Base-by-base conservation (phyloP, 306 rosid species). In the Lupinus albus region DNA sequence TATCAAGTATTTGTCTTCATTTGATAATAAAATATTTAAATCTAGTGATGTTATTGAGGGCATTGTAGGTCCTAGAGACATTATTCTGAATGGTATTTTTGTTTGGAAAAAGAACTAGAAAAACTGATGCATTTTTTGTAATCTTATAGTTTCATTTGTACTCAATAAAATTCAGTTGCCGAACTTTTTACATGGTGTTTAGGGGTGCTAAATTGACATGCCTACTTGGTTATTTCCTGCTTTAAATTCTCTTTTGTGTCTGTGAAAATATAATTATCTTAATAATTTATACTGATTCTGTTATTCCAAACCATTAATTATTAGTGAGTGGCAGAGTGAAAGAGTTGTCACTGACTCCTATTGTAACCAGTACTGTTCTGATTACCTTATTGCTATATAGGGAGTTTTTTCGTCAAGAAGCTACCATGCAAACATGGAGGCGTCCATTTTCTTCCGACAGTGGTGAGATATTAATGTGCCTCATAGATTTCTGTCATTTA, bases 381-480 rank as follows among this genome's bases (percentile, higher is more conserved):
- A 57, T 68, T 61, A 12, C 21, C 53, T 30, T 69, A 18, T 64
- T 82, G 81, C 25, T 57, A 16, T 68, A 11, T 76, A 91, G 97
- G 80, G 80, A 78, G 74, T 54, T 72, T 60, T 67, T 53, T 61
- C 65, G 15, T 64, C 74, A 47, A 71, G 83, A 73, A 67, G 62
- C 79, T 52, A 30, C 87, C 11, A 11, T 57, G 67, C 79, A 76
- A 81, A 66, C 77, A 65, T 70, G 80, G 83, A 80, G 84, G 76
- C 86, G 85, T 61, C 75, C 61, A 28, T 91, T 88, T 76, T 88
- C 97, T 70, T 88, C 97, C 6, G 91, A 88, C 16, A 88, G 60
- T 73, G 97, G 97, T 86, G 65, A 69, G 80, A 65, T 64, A 46
- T 76, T 16, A 52, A 61, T 15, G 1, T 48, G 46, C 32, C 30